Evolutionary conservation across 1,284 basidiomycete genomes (phyloP).

Genomic region (Sutorius eximius): DNA sequence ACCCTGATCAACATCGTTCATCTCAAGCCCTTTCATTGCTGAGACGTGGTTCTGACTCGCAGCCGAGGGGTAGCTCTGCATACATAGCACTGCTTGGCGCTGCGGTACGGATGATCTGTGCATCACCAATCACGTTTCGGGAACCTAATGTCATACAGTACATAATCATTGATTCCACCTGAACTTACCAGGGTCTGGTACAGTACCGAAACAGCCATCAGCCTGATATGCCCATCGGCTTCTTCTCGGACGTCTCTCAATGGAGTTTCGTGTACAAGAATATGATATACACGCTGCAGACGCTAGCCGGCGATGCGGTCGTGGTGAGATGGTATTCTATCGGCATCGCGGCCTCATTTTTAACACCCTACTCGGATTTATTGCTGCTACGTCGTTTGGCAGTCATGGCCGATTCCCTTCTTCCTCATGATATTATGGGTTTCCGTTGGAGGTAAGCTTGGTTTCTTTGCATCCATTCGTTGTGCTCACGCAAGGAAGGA

Average conservation of each 20-base stretch:
- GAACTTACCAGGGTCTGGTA: slow-evolving; percentile 13
- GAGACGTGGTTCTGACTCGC: background rate
- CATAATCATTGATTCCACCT: slow-evolving; percentile 12
- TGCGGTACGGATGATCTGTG: slow-evolving; percentile 1
- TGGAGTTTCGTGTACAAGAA: slow-evolving; percentile 20
- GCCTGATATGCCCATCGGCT: slow-evolving; percentile 2
- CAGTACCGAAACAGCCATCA: slow-evolving; percentile 1
- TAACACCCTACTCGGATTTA: slow-evolving; percentile 18
- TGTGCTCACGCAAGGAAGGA: background rate
- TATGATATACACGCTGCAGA: slow-evolving; percentile 15
- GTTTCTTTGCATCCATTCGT: background rate
- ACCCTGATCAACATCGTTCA: background rate
- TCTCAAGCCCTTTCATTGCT: background rate
- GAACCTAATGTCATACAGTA: slow-evolving; percentile 4
- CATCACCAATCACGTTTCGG: background rate
- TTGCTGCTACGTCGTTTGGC: slow-evolving; percentile 28
- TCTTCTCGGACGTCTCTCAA: slow-evolving; percentile 15
- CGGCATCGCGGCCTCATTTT: background rate
- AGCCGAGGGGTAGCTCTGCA: too few relatives aligned
- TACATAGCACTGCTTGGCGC: slow-evolving; percentile 9
- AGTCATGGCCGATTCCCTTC: slow-evolving; percentile 16
- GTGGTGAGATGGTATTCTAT: slow-evolving; percentile 5
- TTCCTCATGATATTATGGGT: slow-evolving; percentile 15
- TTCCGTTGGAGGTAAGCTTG: slow-evolving; percentile 11
- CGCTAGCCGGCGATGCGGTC: slow-evolving; percentile 15